phyloP scores from a whole-genome alignment of 306 rosid species.

The Fragaria iinumae region DNA sequence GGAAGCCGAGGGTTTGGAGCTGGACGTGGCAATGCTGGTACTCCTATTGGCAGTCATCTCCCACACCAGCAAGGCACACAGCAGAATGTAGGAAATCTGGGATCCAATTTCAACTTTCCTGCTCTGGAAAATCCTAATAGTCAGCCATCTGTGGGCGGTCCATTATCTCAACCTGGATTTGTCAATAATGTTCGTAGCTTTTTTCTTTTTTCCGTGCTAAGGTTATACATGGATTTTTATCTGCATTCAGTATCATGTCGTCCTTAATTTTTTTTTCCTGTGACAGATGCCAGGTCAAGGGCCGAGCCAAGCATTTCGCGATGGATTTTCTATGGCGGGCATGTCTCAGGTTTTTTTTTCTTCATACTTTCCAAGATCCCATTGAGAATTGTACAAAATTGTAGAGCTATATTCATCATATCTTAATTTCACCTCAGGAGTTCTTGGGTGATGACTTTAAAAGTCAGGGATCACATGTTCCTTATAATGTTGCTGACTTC shows the following conservation, averaged over 20 bases:
- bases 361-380: background rate
- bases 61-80: constrained; percentile 88
- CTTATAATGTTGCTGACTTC: constrained; percentile 88
- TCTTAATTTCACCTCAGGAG: constrained; percentile 50
- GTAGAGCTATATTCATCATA: background rate
- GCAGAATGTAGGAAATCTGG: constrained; percentile 71
- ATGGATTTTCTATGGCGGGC: constrained; percentile 89
- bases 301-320: constrained; percentile 76
- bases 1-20: constrained; percentile 96
- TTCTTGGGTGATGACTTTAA: constrained; percentile 98
- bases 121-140: constrained; percentile 86
- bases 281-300: constrained; percentile 85
- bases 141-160: constrained; percentile 96
- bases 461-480: constrained; percentile 99
- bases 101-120: constrained; percentile 77
- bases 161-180: constrained; percentile 95
- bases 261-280: constrained; percentile 23
- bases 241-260: background rate
- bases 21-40: constrained; percentile 80
- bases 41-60: constrained; percentile 86
- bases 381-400: constrained; percentile 14
- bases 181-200: constrained; percentile 70
- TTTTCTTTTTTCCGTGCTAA: background rate
- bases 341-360: constrained; percentile 78
- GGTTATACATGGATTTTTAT: constrained; percentile 8